A percentile compares a stretch with the other conserved stretches of the same genome.
Conservation (phyloP, 768 basidiomycete species). For the Boletus reticulatus region DNA sequence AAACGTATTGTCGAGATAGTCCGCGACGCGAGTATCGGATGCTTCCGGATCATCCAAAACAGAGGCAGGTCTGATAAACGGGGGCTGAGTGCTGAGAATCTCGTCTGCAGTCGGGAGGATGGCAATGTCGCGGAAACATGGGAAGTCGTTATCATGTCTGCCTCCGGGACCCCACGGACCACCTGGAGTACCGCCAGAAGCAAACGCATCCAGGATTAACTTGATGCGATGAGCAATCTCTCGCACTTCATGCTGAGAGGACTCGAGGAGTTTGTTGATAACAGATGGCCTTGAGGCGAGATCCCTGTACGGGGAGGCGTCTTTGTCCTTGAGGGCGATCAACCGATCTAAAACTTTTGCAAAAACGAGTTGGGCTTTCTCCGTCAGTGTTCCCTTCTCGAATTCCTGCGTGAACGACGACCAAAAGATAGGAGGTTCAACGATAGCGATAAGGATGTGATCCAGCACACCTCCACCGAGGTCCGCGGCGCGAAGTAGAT, state of each 20-base stretch:
- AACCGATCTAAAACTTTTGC: conserved; percentile 51
- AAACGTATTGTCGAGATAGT: conserved; percentile 65
- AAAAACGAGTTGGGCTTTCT: conserved; percentile 40
- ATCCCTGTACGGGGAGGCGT: conserved; percentile 37
- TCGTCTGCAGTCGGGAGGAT: conserved; percentile 69
- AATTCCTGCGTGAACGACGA: conserved; percentile 34
- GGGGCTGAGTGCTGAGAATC: conserved; percentile 40
- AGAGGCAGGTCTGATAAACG: conserved; percentile 52
- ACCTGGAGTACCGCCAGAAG: conserved; percentile 18
- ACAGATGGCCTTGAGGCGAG: conserved; percentile 35
- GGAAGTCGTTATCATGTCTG: conserved; percentile 68
- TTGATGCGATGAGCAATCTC: conserved; percentile 42
- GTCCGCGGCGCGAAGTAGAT: conserved; percentile 37
- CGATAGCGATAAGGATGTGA: conserved; percentile 42
- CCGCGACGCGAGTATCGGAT: conserved; percentile 36
- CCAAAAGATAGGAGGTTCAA: conserved; percentile 57
- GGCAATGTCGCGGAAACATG: conserved; percentile 56
- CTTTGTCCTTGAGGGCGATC: conserved; percentile 35
- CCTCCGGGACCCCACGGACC: conserved; percentile 49
- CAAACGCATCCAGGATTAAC: conserved; percentile 33
- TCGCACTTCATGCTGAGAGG: conserved; percentile 24
- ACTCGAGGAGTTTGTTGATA: conserved; percentile 26
- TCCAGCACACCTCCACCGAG: conserved; percentile 45
- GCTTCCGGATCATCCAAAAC: conserved; percentile 45
- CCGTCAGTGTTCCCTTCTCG: conserved; percentile 28